Evolutionary conservation across 805 yeast species (phyloP).

Genomic region (Jamesozyma piceae): DNA sequence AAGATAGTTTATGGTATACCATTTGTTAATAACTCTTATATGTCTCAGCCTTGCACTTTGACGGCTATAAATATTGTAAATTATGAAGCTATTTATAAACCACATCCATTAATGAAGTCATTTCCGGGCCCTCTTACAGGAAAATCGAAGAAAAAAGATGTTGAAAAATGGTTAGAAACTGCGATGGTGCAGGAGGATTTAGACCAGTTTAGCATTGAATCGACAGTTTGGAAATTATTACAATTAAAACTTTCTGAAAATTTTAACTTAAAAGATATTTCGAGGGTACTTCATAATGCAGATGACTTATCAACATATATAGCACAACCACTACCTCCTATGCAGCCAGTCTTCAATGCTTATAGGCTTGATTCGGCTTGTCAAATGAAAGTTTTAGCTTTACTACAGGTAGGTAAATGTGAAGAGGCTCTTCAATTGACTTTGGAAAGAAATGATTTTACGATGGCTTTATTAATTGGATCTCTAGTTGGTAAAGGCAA

Average conservation of each 20-base stretch:
- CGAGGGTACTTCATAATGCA: slow-evolving; percentile 28
- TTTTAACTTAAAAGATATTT: slow-evolving; percentile 27
- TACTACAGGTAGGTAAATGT: slow-evolving; percentile 53
- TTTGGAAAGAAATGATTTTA: slow-evolving; percentile 59
- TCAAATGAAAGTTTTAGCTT: slow-evolving; percentile 27
- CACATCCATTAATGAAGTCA: slow-evolving; percentile 26
- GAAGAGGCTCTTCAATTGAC: slow-evolving; percentile 58
- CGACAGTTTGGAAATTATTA: slow-evolving; percentile 18
- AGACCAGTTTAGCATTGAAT: slow-evolving; percentile 14
- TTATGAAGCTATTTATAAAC: slow-evolving; percentile 27
- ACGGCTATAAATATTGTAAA: slow-evolving; percentile 32
- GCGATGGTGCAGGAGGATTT: slow-evolving; percentile 20
- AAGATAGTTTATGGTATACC: slow-evolving; percentile 41
- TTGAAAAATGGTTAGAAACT: slow-evolving; percentile 58
- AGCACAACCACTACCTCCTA: slow-evolving; percentile 13
- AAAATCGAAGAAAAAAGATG: slow-evolving; percentile 54
- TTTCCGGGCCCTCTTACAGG: slow-evolving; percentile 45
- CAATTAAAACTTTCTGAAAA: slow-evolving; percentile 21
- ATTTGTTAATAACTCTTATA: slow-evolving; percentile 12
- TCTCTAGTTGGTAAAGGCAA: slow-evolving; percentile 53
- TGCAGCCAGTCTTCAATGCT: slow-evolving; percentile 28
- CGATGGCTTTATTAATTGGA: slow-evolving; percentile 65
- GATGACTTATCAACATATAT: slow-evolving; percentile 22
- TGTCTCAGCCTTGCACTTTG: slow-evolving; percentile 12
- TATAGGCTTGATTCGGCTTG: slow-evolving; percentile 31